phyloP scores from a whole-genome alignment of 495 filamentous ascomycete genomes.

The Sporormia fimetaria region DNA sequence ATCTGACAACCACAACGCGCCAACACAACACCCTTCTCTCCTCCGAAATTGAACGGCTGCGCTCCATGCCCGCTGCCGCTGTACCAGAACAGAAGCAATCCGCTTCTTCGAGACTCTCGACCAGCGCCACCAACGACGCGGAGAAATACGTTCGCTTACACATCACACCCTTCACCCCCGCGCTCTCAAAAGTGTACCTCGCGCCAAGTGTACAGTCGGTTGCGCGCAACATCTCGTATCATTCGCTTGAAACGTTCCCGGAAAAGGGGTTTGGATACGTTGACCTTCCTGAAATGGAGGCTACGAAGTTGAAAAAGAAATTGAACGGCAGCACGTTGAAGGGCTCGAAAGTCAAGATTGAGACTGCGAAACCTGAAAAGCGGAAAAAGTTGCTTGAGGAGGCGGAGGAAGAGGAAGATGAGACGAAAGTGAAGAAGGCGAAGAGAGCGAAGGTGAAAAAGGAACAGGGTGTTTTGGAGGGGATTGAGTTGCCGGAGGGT shows the following conservation, averaged over 20 bases:
- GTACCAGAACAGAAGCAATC: too few species aligned
- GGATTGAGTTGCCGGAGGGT: constrained; percentile 57
- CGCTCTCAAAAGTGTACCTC: constrained; percentile 56
- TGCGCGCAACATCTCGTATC: constrained; percentile 76
- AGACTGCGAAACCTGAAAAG: constrained; percentile 56
- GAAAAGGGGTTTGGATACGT: constrained; percentile 85
- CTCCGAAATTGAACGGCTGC: too few species aligned
- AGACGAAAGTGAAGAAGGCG: constrained; percentile 32
- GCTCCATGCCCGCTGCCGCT: too few species aligned
- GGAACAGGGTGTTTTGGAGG: constrained; percentile 51
- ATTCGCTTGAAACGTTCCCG: constrained; percentile 71
- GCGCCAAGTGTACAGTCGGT: constrained; percentile 51
- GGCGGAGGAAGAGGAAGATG: constrained; percentile 27
- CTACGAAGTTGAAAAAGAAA: constrained; percentile 81
- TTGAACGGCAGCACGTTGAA: constrained; percentile 80
- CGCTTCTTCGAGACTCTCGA: neutral
- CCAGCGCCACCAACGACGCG: constrained; percentile 9
- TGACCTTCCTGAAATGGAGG: constrained; percentile 66
- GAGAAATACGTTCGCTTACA: constrained; percentile 41
- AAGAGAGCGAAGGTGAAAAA: constrained; percentile 41
- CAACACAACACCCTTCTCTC: too few species aligned
- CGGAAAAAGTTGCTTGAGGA: constrained; percentile 9
- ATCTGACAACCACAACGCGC: too few species aligned
- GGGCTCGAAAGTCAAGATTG: constrained; percentile 73
- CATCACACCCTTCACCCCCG: constrained; percentile 69